A percentile compares a stretch with the other conserved stretches of the same genome.
phyloP scores from a whole-genome alignment of 441 rosid species.

The Isatis lusitanica region DNA sequence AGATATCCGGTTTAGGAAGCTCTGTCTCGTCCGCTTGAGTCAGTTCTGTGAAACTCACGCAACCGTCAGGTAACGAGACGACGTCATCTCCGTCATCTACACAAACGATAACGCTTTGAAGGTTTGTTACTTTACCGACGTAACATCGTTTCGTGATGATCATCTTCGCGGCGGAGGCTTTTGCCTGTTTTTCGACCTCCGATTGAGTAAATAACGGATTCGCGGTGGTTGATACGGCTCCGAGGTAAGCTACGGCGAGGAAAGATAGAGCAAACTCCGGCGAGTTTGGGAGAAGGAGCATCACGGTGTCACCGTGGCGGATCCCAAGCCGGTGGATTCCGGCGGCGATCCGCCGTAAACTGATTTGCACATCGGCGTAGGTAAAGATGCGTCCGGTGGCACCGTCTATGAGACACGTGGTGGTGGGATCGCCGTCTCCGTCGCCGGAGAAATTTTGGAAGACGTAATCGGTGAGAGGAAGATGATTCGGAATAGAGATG shows the following conservation, averaged over 20 bases:
- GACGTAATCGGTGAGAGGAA: slow-evolving; percentile 47
- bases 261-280: slow-evolving; percentile 49
- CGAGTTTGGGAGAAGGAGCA: slow-evolving; percentile 47
- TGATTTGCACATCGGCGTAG: slow-evolving; percentile 40
- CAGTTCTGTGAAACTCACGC: slow-evolving; percentile 38
- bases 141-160: slow-evolving; percentile 41
- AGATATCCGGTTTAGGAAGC: slow-evolving; percentile 34
- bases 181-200: slow-evolving; percentile 44
- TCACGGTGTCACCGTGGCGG: slow-evolving; percentile 38
- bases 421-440: not conserved
- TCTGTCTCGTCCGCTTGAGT: slow-evolving; percentile 32
- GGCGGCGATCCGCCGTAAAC: slow-evolving; percentile 35
- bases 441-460: slow-evolving; percentile 41
- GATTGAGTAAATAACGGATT: slow-evolving; percentile 49
- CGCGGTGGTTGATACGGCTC: slow-evolving; percentile 47
- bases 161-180: slow-evolving; percentile 42
- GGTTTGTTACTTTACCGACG: slow-evolving; percentile 33
- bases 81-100: slow-evolving; percentile 21
- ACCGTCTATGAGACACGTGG: slow-evolving; percentile 46
- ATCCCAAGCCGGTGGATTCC: slow-evolving; percentile 45
- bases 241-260: slow-evolving; percentile 42
- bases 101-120: slow-evolving; percentile 31
- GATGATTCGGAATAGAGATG: slow-evolving; percentile 50
- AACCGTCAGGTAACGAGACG: slow-evolving; percentile 34
- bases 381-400: slow-evolving; percentile 37